Base-by-base conservation (phyloP, 768 basidiomycete species). In the Leccinum boreale region DNA sequence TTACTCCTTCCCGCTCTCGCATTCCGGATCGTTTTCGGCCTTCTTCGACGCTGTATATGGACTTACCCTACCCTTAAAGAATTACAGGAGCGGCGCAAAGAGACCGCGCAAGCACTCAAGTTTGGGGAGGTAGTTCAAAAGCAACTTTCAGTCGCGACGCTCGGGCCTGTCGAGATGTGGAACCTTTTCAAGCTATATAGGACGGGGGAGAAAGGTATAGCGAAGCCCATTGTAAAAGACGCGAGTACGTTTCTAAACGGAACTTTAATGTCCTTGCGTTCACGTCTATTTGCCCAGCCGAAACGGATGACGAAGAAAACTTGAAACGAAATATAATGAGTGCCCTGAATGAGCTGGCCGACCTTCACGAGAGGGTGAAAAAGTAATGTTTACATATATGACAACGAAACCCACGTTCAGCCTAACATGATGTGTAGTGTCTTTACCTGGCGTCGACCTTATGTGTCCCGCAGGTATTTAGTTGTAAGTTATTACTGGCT, bases 371-470 rank as follows among this genome's bases (percentile, higher is more conserved):
- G 67, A 75, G 86, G 31, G 59, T 86, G 26, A 81, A 80, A 70
- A 89, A 87, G 87, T 87, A 62, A 28, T 78, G 26, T 45, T 35
- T 9, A 12, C 47, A 19, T 45, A 12, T 49, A 19, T 45, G 56
- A 45, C 14, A 10, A 46, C 21, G 26, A 55, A 33, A 11, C 19
- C 51, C 4, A 19, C 50, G 33, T 29, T 28, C 21, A 39, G 23
- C 46, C 58, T 62, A 51, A 65, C 28, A 24, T 49, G 29, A 24
- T 29, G 24, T 24, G 3, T 51, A 89, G 87, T 62, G 75, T 86
- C n/a, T 83, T 86, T 62, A 78, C 83, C n/a, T 88, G 87, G 87
- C 79, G 85, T 26, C 74, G 77, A 50, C 81, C 84, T 4, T 59
- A 73, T 5, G 77, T 80, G 11, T 86, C 86, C 6, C 63, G 62